Evolutionary conservation across 2,329 filamentous ascomycete genomes (phyloP).

Genomic region (Aureobasidium uvarum): DNA sequence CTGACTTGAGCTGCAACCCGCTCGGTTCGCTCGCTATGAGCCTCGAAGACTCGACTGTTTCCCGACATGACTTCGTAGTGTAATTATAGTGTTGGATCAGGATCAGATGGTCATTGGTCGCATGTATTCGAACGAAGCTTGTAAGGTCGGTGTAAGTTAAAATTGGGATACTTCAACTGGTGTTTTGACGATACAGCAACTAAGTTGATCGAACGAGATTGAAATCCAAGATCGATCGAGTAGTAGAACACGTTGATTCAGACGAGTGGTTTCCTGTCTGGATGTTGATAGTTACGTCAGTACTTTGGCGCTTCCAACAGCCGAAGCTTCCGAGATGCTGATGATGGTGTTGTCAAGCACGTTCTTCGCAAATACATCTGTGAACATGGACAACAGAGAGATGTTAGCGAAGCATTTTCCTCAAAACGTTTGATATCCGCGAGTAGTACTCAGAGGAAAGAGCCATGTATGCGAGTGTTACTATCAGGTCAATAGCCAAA

Average conservation of each 20-base stretch:
- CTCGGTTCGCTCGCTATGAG: constrained; percentile 27
- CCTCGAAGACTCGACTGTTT: background rate
- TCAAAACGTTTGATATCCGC: background rate
- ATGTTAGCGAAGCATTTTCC: background rate
- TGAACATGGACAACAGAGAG: background rate
- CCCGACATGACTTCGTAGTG: background rate
- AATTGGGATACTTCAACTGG: background rate
- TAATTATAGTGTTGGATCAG: background rate
- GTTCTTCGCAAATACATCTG: background rate
- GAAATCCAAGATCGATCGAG: background rate
- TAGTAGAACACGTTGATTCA: background rate
- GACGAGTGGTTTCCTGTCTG: background rate
- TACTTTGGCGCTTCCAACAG: background rate
- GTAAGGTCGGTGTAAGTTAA: background rate
- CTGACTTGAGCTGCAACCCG: constrained; percentile 42
- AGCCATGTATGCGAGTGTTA: background rate
- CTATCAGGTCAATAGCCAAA: background rate
- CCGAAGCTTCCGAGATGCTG: constrained; percentile 3
- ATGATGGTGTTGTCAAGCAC: background rate
- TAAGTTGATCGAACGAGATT: background rate
- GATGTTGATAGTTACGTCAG: constrained; percentile 9
- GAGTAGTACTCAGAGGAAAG: background rate
- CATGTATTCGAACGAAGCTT: background rate
- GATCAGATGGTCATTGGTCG: background rate
- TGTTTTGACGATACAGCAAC: background rate